Evolutionary conservation across 73 alveolate species (phyloP), one percentile per base, ranked within the genome.

Genomic region (Durusdinium trenchii): DNA sequence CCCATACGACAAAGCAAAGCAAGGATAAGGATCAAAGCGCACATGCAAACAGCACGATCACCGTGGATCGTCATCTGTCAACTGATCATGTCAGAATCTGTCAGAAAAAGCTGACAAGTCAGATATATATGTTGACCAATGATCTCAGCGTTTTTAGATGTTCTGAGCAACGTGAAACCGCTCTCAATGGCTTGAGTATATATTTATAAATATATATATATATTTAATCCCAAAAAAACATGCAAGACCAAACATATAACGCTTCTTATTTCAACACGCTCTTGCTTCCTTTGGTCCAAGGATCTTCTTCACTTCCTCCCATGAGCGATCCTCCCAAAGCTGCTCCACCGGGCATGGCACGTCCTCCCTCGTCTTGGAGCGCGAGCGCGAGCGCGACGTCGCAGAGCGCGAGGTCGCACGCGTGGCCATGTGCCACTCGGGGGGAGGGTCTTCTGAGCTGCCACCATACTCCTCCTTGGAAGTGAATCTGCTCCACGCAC

Each of bases 391-490:
- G 38, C 91, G 91, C 10, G 91, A 26, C 35, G 26, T 45, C 0
- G 69, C 69, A 57, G 12, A 16, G 69, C 69, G 69, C 69, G 23
- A 23, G 23, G 61, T 43, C 7, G 71, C 5, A 45, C 43, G 51
- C 28, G 71, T 75, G 79, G 94, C 94, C 52, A 51, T 30, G 46
- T 50, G 51, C 94, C 94, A 83, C 52, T 83, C 94, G 94, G 61
- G 36, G 28, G 97, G 97, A 32, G 97, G 97, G 61, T 91, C 76
- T 46, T 91, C 97, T 46, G 10, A 28, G 12, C 89, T n/a, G 45
- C 97, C 97, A 26, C 97, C 97, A 57, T 91, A 91, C 89, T 91
- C 97, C 45, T 91, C 96, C 75, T 62, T n/a, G n/a, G n/a, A n/a
- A n/a, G n/a, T n/a, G n/a, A n/a, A n/a, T n/a, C n/a, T n/a, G n/a